Evolutionary conservation across 2,329 filamentous ascomycete species (phyloP), one percentile per base, ranked within the genome.

Genomic region (Colletotrichum coccodes): DNA sequence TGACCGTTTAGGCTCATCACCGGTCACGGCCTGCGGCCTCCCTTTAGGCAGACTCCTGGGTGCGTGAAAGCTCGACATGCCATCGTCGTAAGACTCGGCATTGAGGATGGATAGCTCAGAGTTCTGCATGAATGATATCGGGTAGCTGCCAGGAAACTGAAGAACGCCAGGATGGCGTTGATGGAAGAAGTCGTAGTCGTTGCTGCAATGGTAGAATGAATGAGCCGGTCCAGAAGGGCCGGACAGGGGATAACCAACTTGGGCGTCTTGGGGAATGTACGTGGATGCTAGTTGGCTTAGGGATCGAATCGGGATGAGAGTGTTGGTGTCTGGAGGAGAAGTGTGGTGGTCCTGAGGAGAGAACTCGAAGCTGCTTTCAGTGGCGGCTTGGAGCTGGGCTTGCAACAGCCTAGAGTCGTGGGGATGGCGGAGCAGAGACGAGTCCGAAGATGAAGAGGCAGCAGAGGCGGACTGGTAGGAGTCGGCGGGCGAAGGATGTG

Each of bases 11-110:
- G 67, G 14, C 32, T 63, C 70, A 44, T 57, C 70, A 9, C 65
- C 60, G 30, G 40, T 47, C 16, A 38, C 34, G 38, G 56, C 40
- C 4, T 32, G 6, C 7, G 61, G 40, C 72, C 36, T 76, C 64
- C 6, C 52, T 59, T 58, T 60, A 68, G 68, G 70, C 21, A 72
- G 53, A 63, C 68, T 67, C 34, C 59, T 72, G 70, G 66, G 62
- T 59, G 71, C 64, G 62, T 60, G 69, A 59, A 71, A 64, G 59
- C 36, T 71, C 3, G 73, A 72, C 12, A 21, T 56, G 34, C 79
- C 79, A 66, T 81, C 79, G 71, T 83, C 76, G 70, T 84, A 86
- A 42, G 79, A 77, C 74, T 86, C 84, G 47, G 83, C 84, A 72
- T 78, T 83, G 57, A 87, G 78, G 52, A 86, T 84, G n/a, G 81